Evolutionary conservation across 2,329 filamentous ascomycete species (phyloP), one percentile per base, ranked within the genome.

Genomic region (Blumeria graminis): DNA sequence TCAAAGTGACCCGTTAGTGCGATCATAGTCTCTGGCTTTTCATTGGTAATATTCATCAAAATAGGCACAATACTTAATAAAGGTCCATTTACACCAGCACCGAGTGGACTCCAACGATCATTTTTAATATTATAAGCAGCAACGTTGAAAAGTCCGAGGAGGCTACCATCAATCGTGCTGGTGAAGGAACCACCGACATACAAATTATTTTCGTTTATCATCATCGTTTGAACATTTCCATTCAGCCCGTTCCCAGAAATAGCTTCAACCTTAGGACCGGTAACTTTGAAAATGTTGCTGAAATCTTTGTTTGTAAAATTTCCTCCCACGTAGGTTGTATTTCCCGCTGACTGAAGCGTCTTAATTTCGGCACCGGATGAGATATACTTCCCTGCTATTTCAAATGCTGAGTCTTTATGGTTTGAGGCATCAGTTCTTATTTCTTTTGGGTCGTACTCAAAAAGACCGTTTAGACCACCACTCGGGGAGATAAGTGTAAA

Each of bases 161-260:
- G 76, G 1, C 74, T 74, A 50, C 76, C 75, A 56, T 78, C 74
- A 28, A 73, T 73, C 0, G 86, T 88, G 64, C 83, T 80, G 55
- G 81, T 84, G 68, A 98, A 98, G 56, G 80, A 78, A 53, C 92
- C 92, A 16, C 86, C 92, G 48, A 92, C 81, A 63, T 85, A 98
- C 11, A 95, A 71, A 36, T 70, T 69, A 6, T 70, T 72, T 16
- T 77, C 76, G 57, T 84, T 78, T 32, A 81, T 69, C 58, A 84
- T 76, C 71, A 94, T 77, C 11, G 80, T 75, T 56, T 76, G 68
- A n/a, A 98, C 86, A 58, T 80, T 75, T 1, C 80, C 81, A 63
- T 98, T 88, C 41, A 98, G 72, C 3, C 92, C 89, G 51, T 82
- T 80, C 33, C 80, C 79, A 18, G 80, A 69, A 58, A 84, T 69